These are phyloP conservation scores for Fusarium succisae DNA, from an alignment of 2,329 filamentous ascomycete genomes.

Conservation along the genomic window DNA sequence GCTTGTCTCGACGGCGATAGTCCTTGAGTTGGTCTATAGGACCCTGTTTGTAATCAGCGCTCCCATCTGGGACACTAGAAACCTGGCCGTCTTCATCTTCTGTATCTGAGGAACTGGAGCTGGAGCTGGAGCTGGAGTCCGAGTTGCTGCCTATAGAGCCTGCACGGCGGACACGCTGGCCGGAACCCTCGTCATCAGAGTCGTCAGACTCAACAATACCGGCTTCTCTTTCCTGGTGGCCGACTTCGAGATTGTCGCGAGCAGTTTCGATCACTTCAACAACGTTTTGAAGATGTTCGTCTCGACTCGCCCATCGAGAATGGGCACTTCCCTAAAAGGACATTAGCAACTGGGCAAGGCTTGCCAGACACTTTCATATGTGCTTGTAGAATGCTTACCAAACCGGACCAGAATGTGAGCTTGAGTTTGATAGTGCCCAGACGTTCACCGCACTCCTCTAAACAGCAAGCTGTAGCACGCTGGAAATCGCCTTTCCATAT, in stretches of 20 bases:
- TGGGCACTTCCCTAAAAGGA: conserved; percentile 47
- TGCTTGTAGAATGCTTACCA: conserved; percentile 41
- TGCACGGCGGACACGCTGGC: neutral
- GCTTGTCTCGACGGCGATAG: conserved; percentile 67
- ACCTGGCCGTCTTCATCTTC: conserved; percentile 42
- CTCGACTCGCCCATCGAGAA: conserved; percentile 48
- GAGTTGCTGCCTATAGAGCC: conserved; percentile 36
- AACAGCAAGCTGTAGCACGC: conserved; percentile 58
- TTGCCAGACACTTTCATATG: neutral
- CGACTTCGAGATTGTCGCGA: conserved; percentile 47
- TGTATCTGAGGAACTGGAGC: conserved; percentile 44
- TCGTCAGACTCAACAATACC: conserved; percentile 48
- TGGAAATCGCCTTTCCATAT: conserved; percentile 70
- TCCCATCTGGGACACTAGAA: conserved; percentile 47
- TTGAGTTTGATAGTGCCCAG: conserved; percentile 57
- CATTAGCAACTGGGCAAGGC: conserved; percentile 1
- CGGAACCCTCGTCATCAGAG: conserved; percentile 1
- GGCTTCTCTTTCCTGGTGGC: conserved; percentile 48
- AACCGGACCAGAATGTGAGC: conserved; percentile 49
- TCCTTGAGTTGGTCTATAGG: conserved; percentile 63
- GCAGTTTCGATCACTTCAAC: conserved; percentile 59
- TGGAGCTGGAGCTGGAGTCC: conserved; percentile 39
- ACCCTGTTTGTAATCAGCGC: conserved; percentile 54
- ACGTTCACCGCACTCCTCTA: conserved; percentile 57
- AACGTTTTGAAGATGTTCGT: conserved; percentile 48